Base-by-base conservation (phyloP, 306 rosid genomes). In the Phaseolus lunatus region DNA sequence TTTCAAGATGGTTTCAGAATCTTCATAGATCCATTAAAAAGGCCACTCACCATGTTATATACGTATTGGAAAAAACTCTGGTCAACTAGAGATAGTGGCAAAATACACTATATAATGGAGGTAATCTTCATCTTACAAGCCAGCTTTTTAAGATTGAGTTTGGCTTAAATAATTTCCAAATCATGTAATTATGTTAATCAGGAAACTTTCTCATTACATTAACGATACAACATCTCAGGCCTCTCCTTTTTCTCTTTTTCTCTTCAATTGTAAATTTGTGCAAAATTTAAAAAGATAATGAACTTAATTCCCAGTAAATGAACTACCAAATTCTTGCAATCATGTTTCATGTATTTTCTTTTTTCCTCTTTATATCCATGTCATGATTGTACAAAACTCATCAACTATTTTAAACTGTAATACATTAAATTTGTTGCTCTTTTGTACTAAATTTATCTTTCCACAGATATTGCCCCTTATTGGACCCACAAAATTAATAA, bases 401-500 rank as follows among this genome's bases (percentile, higher is more conserved):
- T 24, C 50, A 72, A 50, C 20, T 78, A 20, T 27, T 70, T 47
- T 10, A 41, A 54, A 74, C 27, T 70, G 18, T 56, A 43, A 31
- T 23, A 73, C 65, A 33, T 39, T 52, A 20, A 31, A 35, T 56
- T 78, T 70, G 48, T 63, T 48, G 20, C 14, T 35, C 56, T 79
- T 58, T n/a, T 74, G 18, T 24, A 65, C 67, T 76, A 63, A 77
- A 73, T 72, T 85, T 66, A 49, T 80, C 18, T 84, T 73, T 84
- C 57, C 33, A 84, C 65, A 92, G 98, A 92, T 95, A 85, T 81
- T 29, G 29, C 97, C 98, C 2, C 93, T 95, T 67, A 82, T 95
- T 77, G 93, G 78, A 68, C 98, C 97, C 35, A 95, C 98, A 67
- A 95, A 92, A 73, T 5, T 86, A 78, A 90, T 95, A 81, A 88